Base-by-base conservation (phyloP, 148 eudicot genomes). In the Suaeda aralocaspica region DNA sequence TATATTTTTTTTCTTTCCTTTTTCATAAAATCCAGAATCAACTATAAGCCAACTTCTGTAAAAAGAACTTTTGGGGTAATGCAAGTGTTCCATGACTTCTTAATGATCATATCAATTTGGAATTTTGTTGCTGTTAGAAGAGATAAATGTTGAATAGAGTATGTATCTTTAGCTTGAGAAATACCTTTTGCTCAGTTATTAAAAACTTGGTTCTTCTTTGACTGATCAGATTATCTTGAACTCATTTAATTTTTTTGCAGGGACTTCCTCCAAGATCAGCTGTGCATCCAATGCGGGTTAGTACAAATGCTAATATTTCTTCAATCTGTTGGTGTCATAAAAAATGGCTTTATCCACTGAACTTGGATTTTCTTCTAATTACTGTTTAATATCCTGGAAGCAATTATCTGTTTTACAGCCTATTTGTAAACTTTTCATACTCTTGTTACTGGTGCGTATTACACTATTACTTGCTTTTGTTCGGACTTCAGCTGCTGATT, bases 251-350 rank as follows among this genome's bases (percentile, higher is more conserved):
- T 18, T 41, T 63, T 19, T 39, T 70, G 21, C 88, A 94, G 99
- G 96, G 97, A 33, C 84, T 87, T 78, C 99, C 99, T 76, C 99
- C 99, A 49, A 87, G 99, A 72, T 92, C 99, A 69, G 78, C 92
- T 45, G 99, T 94, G 72, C 97, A 94, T 82, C 99, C 99, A 50
- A 94, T 91, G 99, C 87, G 99, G 90, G 99, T 94, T 65, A 86
- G 97, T 83, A 31, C 41, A 33, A 71, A 34, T 44, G 6, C 22
- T 67, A 15, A 29, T 64, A 29, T 30, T 64, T 51, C 34, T 33
- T 33, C 45, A 22, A 25, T 36, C 34, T 26, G 61, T 29, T 8
- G 19, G 1, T 11, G 14, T 9, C 5, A 33, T 48, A 19, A 10
- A 18, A 0, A 58, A 50, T 24, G 15, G 29, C 30, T n/a, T 62